Conservation (phyloP, 2,329 filamentous ascomycete genomes). For the Reticulascus tulasneorum region DNA sequence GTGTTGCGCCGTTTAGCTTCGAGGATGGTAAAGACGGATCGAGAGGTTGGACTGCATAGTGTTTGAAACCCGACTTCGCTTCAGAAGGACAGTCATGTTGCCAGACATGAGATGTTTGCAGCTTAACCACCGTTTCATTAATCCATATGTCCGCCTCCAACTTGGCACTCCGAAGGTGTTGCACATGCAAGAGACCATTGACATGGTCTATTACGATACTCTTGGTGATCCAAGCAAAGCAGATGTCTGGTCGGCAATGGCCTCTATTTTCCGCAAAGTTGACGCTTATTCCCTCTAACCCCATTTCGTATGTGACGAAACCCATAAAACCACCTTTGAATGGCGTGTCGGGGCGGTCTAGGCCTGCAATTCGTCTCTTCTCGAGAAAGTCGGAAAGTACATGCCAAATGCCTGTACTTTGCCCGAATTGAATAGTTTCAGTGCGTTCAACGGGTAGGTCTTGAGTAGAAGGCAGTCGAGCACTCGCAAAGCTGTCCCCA, state of each 20-base stretch:
- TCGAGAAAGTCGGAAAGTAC: constrained; percentile 43
- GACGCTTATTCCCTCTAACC: constrained; percentile 58
- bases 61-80: too few relatives aligned
- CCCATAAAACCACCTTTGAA: constrained; percentile 86
- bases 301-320: constrained; percentile 81
- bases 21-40: too few relatives aligned
- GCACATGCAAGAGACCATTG: constrained; percentile 58
- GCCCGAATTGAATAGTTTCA: constrained; percentile 23
- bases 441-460: constrained; percentile 14
- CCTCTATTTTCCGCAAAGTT: constrained; percentile 23
- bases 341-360: constrained; percentile 30
- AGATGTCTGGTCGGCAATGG: constrained; percentile 62
- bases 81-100: too few relatives aligned
- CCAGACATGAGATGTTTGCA: constrained; percentile 32
- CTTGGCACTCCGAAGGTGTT: constrained; percentile 49
- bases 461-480: constrained; percentile 16
- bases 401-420: constrained; percentile 41
- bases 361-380: constrained; percentile 18
- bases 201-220: constrained; percentile 76
- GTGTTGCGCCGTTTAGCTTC: too few relatives aligned
- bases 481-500: constrained; percentile 37
- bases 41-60: too few relatives aligned
- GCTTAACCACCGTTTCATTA: constrained; percentile 20
- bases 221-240: constrained; percentile 70
- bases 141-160: constrained; percentile 25